Evolutionary conservation across 1,284 basidiomycete genomes (phyloP), one percentile per base, ranked within the genome.

Genomic region (Boletus sp.): DNA sequence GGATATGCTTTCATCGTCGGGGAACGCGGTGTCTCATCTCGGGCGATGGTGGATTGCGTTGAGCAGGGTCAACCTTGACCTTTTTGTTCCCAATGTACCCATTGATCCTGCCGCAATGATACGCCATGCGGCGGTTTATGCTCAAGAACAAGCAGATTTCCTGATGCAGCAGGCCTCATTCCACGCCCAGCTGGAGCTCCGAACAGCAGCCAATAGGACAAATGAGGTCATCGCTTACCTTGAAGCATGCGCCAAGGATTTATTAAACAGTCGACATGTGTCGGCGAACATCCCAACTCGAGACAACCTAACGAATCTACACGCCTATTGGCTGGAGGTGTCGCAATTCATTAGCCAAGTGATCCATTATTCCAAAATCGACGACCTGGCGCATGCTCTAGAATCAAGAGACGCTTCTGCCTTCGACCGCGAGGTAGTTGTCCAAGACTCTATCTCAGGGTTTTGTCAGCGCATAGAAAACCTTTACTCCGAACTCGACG

Each of bases 51-150:
- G 85, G 83, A 71, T 94, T 35, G 76, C 74, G 0, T 62, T 91
- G 23, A 79, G 83, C 39, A 72, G 73, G 25, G 58, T 80, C 44
- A 66, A 90, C 25, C 62, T 91, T 14, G 72, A 81, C 2, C 74
- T 95, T n/a, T 89, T 88, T 62, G 75, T 98, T 40, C 94, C 96
- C 0, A 81, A 91, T 60, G 72, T 84, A 4, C 92, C 94, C 1
- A 71, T 98, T 45, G 96, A 99, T 65, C 95, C 95, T 8, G 81
- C 87, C 13, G 82, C 83, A 16, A 77, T 87, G 27, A 77, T 84
- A 43, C 75, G 75, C 38, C 80, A 78, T 30, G 72, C 75, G 0
- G 67, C 67, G 5, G 69, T 74, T 32, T 80, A 86, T 38, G 72
- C 78, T 57, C 57, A 63, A n/a, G 60, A 71, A n/a, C 73, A 82